These are phyloP conservation scores for Lepidium didymum DNA, from an alignment of 345 rosid genomes.

Conservation along the genomic window DNA sequence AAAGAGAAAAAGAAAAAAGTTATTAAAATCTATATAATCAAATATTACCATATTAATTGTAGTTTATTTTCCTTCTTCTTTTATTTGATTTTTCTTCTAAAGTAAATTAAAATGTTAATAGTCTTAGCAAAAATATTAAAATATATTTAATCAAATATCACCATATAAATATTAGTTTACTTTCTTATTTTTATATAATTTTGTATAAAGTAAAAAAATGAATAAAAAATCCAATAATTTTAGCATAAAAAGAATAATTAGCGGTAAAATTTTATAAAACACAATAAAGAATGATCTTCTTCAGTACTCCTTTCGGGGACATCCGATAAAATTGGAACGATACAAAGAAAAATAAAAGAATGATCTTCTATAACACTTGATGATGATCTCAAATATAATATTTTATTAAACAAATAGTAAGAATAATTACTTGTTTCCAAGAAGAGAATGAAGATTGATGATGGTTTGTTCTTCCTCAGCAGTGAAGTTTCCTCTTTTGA, in stretches of 20 bases:
- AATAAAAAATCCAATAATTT: not conserved
- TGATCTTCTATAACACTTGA: not conserved
- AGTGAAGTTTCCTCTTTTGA: constrained; percentile 66
- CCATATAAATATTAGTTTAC: not conserved
- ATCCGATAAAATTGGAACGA: no score
- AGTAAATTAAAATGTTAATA: no score
- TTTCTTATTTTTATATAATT: not conserved
- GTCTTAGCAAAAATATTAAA: no score
- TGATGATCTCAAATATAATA: not conserved
- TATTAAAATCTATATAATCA: not conserved
- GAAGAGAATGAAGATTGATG: constrained; percentile 57
- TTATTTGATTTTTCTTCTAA: not conserved
- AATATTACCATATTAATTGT: not conserved
- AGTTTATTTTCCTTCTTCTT: not conserved
- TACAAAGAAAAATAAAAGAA: no score
- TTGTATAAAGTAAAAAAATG: not conserved
- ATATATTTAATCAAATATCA: not conserved
- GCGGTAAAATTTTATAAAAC: no score
- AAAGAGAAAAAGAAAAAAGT: no score
- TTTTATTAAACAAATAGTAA: not conserved
- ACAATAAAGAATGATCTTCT: not conserved
- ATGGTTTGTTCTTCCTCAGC: constrained; percentile 67
- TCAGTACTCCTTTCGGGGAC: no score
- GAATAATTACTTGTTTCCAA: constrained; percentile 62
- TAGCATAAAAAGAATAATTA: not conserved